Conservation (phyloP, 23 red algal genomes). For the Gracilariopsis chorda region DNA sequence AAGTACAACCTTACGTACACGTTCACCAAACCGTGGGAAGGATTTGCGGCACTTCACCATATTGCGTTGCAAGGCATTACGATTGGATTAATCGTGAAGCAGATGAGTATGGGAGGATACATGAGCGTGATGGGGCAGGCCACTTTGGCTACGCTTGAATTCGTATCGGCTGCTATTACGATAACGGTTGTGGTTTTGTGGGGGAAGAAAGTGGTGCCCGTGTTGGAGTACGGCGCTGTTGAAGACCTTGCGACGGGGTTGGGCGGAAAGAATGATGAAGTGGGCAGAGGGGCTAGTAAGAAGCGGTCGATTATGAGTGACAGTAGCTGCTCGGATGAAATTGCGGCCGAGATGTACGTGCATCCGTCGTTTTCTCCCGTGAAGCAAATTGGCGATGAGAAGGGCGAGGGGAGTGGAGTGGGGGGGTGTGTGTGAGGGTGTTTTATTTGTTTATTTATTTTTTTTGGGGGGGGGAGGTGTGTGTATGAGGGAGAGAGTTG, state of each 20-base stretch:
- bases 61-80: constrained; percentile 4
- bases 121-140: constrained; percentile 5
- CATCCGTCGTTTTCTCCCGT: constrained; percentile 10
- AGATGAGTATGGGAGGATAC: neutral
- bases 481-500: too few species aligned
- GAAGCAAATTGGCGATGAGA: neutral
- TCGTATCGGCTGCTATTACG: neutral
- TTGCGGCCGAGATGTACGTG: constrained; percentile 4
- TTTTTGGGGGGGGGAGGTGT: too few species aligned
- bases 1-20: constrained; percentile 65
- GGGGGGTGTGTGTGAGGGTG: too few species aligned
- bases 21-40: constrained; percentile 49
- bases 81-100: neutral
- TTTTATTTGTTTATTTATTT: too few species aligned
- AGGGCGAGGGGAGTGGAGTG: neutral
- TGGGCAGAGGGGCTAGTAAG: neutral
- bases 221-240: neutral
- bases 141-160: neutral
- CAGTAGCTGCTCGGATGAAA: neutral
- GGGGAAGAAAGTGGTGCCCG: neutral
- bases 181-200: neutral
- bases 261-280: neutral
- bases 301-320: neutral
- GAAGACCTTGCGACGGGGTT: neutral
- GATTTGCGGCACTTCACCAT: neutral